These are phyloP conservation scores for Boletus smithii DNA, from an alignment of 1,284 basidiomycete genomes.

Conservation along the genomic window DNA sequence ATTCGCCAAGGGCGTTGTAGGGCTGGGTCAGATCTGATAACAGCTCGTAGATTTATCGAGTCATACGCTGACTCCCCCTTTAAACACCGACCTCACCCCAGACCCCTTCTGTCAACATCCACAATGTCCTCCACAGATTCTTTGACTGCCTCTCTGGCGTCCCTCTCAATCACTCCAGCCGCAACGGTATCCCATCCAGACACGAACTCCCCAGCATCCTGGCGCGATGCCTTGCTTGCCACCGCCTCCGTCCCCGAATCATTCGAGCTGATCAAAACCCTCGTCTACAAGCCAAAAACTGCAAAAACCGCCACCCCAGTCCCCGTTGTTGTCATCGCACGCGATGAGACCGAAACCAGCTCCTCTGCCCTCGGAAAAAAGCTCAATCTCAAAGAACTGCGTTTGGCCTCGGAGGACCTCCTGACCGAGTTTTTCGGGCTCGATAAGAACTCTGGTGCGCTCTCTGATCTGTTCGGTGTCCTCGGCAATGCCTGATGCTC, in stretches of 20 bases:
- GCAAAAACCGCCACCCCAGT: constrained; percentile 83
- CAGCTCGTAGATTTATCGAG: constrained; percentile 22
- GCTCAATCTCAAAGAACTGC: not conserved
- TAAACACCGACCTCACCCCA: constrained; percentile 19
- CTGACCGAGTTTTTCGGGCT: not conserved
- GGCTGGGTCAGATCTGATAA: constrained; percentile 26
- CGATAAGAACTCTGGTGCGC: constrained; percentile 79
- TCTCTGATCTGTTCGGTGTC: not conserved
- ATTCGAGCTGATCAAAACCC: constrained; percentile 76
- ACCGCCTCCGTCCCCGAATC: constrained; percentile 47
- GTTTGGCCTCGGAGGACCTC: not conserved
- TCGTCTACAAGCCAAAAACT: constrained; percentile 90
- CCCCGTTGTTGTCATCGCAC: constrained; percentile 67
- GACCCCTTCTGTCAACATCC: constrained; percentile 7
- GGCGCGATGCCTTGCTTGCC: constrained; percentile 61
- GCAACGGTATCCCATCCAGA: constrained; percentile 51
- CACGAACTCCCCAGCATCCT: constrained; percentile 61
- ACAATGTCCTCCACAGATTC: constrained; percentile 23
- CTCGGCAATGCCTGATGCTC: not conserved
- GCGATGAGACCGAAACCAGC: not conserved
- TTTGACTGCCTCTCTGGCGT: constrained; percentile 38
- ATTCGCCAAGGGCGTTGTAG: constrained; percentile 6
- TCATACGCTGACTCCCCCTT: constrained; percentile 23
- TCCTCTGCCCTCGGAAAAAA: not conserved
- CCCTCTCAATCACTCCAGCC: constrained; percentile 53